Percentiles rank a stretch among this genome's conserved stretches.
Evolutionary conservation across 2,329 filamentous ascomycete genomes (phyloP).

Genomic region (Metarhizium sp.): DNA sequence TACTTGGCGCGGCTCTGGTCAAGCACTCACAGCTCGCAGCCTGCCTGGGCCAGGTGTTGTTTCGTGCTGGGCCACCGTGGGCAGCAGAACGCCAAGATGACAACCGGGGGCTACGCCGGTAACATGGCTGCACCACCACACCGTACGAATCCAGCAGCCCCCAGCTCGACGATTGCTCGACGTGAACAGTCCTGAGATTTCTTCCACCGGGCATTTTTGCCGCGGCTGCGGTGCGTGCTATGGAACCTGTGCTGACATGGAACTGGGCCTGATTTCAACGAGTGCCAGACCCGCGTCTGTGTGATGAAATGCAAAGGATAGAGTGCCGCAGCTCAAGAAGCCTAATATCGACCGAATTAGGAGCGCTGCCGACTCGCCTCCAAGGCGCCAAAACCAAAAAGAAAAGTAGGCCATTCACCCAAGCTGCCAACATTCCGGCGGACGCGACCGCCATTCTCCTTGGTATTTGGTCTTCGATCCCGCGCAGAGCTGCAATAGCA

Average conservation of each 20-base stretch:
- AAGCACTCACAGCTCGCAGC: neutral
- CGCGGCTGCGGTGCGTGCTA: neutral
- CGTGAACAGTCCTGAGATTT: neutral
- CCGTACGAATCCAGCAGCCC: neutral
- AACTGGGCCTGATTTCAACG: neutral
- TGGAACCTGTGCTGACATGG: neutral
- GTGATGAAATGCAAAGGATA: neutral
- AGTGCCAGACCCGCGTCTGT: neutral
- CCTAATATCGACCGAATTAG: neutral
- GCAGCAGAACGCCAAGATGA: neutral
- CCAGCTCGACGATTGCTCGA: neutral
- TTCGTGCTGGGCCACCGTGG: neutral
- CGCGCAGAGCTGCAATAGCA: neutral
- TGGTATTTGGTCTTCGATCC: too few species aligned
- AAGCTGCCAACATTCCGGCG: neutral
- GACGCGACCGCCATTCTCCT: neutral
- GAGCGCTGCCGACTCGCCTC: neutral
- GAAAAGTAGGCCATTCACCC: neutral
- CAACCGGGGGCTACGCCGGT: neutral
- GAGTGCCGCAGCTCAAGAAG: neutral
- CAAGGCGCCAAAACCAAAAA: neutral
- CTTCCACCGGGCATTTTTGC: neutral
- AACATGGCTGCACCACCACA: neutral
- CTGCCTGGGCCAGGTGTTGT: neutral
- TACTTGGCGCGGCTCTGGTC: neutral